Base-by-base conservation (phyloP, 2,329 filamentous ascomycete genomes). In the Aspergillus oerlinghausenensis region DNA sequence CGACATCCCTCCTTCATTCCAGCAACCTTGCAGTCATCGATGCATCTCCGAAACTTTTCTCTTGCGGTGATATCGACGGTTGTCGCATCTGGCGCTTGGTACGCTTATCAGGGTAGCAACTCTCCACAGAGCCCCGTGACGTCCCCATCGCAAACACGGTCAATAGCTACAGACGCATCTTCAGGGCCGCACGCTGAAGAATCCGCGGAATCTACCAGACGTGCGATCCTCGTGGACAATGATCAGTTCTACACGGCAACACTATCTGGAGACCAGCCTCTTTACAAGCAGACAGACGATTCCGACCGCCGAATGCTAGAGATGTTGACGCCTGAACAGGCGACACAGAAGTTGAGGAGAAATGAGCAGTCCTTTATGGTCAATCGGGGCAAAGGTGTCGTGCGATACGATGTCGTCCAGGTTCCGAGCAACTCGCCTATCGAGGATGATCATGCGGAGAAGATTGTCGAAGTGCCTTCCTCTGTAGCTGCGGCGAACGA, bases 391-490 rank as follows among this genome's bases (percentile, higher is more conserved):
- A 84, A 90, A 71, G 94, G 94, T 40, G 93, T 99, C 42, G 87
- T 96, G 61, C 86, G 94, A 63, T 99, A 99, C 70, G 94, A 99
- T 74, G 80, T 97, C 8, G 92, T 94, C 25, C 94, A 99, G 74
- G 83, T 97, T 59, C 90, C 93, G 9, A 96, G 91, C 79, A 99
- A 99, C 73, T 90, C 96, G 66, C 94, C 94, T 0, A 99, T 99
- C 57, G 94, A 99, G 77, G 94, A 99, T 69, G 95, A 99, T 70
- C 94, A 99, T 70, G 90, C 92, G 52, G 94, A 99, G 78, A 96
- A 96, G 82, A 97, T 97, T 67, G 91, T 99, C 49, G 90, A 97
- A 74, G 85, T 97, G 8, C 88, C 90, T 4, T 82, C 82, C 53
- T 80, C 79, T 51, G 78, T 83, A 42, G 80, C 82, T 26, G 79